These are phyloP conservation scores for Blastosporella zonata DNA, from an alignment of 1,284 basidiomycete species.

Conservation along the genomic window DNA sequence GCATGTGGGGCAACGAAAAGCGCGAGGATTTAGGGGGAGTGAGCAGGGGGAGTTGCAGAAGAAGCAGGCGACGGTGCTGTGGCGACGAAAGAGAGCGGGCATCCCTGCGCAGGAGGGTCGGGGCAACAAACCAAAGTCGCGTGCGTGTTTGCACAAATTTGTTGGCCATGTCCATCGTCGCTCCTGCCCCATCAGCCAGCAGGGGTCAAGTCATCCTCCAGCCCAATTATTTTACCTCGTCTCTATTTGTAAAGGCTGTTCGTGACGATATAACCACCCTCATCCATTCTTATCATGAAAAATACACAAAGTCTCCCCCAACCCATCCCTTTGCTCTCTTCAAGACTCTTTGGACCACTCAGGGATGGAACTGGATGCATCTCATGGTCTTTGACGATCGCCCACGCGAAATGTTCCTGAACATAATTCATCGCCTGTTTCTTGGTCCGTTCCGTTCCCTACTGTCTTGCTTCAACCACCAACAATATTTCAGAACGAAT, in stretches of 20 bases:
- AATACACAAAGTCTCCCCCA: constrained; percentile 33
- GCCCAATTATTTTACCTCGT: constrained; percentile 73
- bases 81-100: constrained; percentile 38
- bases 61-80: constrained; percentile 51
- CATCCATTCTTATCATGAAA: constrained; percentile 44
- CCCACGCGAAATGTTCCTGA: constrained; percentile 57
- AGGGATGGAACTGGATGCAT: constrained; percentile 73
- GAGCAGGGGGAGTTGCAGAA: constrained; percentile 58
- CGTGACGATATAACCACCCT: constrained; percentile 59
- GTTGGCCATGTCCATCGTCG: constrained; percentile 23
- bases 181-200: constrained; percentile 33
- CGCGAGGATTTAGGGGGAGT: constrained; percentile 44
- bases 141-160: constrained; percentile 15
- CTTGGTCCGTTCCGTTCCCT: constrained; percentile 40
- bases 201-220: constrained; percentile 65
- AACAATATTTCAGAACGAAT: constrained; percentile 46
- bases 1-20: constrained; percentile 68
- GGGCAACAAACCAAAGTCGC: neutral
- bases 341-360: constrained; percentile 61
- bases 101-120: constrained; percentile 22
- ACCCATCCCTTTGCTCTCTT: constrained; percentile 61
- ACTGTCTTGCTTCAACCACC: constrained; percentile 1
- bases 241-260: constrained; percentile 63
- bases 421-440: constrained; percentile 58
- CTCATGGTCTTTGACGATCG: constrained; percentile 66